A percentile compares a stretch with the other conserved stretches of the same genome.
phyloP scores from a whole-genome alignment of 192 early-diverging fungal species.

The Gamsiella multidivaricata region DNA sequence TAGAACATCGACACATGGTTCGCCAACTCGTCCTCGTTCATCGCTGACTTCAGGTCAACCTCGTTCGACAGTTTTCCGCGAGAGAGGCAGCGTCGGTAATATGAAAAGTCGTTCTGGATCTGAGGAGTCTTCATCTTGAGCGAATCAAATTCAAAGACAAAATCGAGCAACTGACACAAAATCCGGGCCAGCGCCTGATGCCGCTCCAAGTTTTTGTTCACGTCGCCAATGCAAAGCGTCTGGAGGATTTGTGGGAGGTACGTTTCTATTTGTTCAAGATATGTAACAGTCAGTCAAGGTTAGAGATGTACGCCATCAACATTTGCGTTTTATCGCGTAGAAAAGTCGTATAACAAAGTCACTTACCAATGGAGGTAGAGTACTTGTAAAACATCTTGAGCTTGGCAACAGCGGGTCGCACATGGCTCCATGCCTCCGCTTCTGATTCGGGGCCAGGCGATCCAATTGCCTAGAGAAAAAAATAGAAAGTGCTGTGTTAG shows the following conservation, averaged over 20 bases:
- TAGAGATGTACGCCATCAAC: too few species aligned
- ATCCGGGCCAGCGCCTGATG: conserved; percentile 84
- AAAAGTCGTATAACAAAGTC: background rate
- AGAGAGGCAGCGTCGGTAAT: conserved; percentile 90
- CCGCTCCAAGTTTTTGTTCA: conserved; percentile 72
- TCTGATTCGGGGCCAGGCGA: conserved; percentile 87
- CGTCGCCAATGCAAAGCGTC: conserved; percentile 73
- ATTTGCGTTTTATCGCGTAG: too few species aligned
- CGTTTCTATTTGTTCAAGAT: conserved; percentile 57
- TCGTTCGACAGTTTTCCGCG: conserved; percentile 78
- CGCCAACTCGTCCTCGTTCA: conserved; percentile 87
- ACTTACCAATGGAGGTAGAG: conserved; percentile 78
- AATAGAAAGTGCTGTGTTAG: too few species aligned
- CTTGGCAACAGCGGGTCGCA: conserved; percentile 83
- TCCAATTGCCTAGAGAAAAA: conserved; percentile 79
- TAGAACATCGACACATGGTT: conserved; percentile 97
- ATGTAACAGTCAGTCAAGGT: background rate
- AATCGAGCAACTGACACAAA: conserved; percentile 86
- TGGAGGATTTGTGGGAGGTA: conserved; percentile 72
- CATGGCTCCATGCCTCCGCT: conserved; percentile 86
- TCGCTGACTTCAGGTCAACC: conserved; percentile 67
- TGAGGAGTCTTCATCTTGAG: conserved; percentile 88
- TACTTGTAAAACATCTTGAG: conserved; percentile 87
- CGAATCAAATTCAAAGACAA: conserved; percentile 92
- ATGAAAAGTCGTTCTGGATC: conserved; percentile 98